Evolutionary conservation across 345 rosid species (phyloP).

Genomic region (Clausena lansium): DNA sequence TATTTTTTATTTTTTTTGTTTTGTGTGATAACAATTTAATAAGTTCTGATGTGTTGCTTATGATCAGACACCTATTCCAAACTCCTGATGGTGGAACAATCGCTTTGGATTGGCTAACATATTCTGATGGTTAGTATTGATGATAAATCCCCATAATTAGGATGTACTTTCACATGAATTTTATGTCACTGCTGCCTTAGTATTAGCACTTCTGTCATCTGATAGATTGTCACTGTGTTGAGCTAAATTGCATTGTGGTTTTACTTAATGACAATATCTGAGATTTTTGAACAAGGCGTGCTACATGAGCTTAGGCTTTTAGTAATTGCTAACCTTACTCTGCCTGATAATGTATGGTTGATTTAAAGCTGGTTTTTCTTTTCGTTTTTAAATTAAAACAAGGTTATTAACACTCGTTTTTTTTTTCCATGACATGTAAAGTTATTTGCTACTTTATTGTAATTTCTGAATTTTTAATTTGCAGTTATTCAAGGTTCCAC

Average conservation of each 20-base stretch:
- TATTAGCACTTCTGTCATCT: not conserved
- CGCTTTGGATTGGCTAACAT: conserved; percentile 37
- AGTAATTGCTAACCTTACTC: not conserved
- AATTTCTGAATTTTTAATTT: conserved; percentile 9
- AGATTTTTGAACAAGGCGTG: not conserved
- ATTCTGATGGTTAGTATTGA: conserved; percentile 26
- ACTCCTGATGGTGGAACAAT: conserved; percentile 40
- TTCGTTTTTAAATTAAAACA: not conserved
- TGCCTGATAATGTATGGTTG: not conserved
- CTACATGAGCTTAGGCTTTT: not conserved
- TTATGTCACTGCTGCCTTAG: not conserved
- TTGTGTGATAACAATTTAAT: not conserved
- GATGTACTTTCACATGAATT: not conserved
- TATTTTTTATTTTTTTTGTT: not conserved
- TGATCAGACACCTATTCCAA: conserved; percentile 22
- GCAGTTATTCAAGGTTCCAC: conserved; percentile 26
- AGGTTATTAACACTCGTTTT: not conserved
- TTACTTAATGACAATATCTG: not conserved
- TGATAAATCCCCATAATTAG: not conserved
- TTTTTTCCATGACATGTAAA: not conserved
- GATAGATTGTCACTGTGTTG: not conserved
- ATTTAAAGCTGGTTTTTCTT: not conserved
- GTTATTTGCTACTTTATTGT: not conserved
- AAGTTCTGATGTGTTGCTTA: not conserved
- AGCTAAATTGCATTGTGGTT: not conserved